Percentiles rank a stretch among this genome's conserved stretches.
phyloP scores from a whole-genome alignment of 2,329 filamentous ascomycete genomes.

The Apiospora kogelbergensis region DNA sequence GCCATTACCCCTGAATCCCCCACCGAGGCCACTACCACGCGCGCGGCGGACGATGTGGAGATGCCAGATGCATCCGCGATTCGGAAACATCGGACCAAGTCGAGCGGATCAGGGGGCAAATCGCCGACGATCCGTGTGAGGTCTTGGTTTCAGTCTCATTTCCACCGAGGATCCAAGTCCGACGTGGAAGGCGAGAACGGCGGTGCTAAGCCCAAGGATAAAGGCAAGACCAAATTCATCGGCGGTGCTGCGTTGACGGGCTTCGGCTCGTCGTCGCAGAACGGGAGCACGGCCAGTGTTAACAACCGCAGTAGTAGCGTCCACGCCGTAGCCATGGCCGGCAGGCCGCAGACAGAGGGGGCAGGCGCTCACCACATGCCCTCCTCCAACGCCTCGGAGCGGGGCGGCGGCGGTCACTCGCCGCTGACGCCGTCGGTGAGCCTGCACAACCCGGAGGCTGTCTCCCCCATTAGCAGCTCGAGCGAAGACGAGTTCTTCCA shows the following conservation, averaged over 20 bases:
- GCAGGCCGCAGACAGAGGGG: constrained; percentile 28
- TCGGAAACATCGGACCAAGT: constrained; percentile 18
- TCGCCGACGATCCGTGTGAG: constrained; percentile 37
- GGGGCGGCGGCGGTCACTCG: neutral
- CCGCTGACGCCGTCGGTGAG: constrained; percentile 14
- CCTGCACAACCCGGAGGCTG: constrained; percentile 20
- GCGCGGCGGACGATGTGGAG: neutral
- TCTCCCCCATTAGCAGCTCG: constrained; percentile 30
- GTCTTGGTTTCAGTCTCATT: constrained; percentile 56
- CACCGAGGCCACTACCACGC: neutral
- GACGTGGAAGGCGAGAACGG: constrained; percentile 15
- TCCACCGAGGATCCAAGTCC: constrained; percentile 45
- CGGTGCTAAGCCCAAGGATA: constrained; percentile 19
- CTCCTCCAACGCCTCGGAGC: neutral
- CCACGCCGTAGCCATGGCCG: constrained; percentile 47
- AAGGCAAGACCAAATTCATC: constrained; percentile 43
- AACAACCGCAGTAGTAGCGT: constrained; percentile 40
- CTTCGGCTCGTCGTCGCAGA: constrained; percentile 34
- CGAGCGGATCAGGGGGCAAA: constrained; percentile 19
- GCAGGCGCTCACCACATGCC: neutral
- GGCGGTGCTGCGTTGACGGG: constrained; percentile 50
- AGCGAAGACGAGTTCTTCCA: constrained; percentile 32
- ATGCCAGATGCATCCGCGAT: neutral
- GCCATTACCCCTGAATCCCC: neutral
- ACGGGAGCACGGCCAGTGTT: constrained; percentile 45